A percentile compares a stretch with the other conserved stretches of the same genome.
Evolutionary conservation across 345 rosid genomes (phyloP).

Genomic region (Abelmoschus esculentus): DNA sequence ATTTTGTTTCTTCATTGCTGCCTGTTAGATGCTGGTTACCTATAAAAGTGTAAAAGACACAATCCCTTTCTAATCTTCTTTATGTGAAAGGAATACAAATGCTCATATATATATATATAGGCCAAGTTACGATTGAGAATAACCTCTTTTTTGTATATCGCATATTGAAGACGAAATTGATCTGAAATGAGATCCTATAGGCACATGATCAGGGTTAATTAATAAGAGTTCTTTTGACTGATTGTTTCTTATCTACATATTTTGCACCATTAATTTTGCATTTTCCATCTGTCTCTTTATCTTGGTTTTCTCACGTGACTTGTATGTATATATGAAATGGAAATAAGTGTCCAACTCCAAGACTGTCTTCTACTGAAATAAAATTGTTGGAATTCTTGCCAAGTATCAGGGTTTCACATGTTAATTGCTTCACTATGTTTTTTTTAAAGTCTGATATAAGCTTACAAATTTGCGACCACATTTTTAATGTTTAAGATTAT

Average conservation of each 20-base stretch:
- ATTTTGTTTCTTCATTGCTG: neutral
- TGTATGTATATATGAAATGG: slow-evolving; percentile 15
- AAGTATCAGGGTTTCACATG: neutral
- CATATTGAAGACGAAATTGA: neutral
- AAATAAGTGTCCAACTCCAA: slow-evolving; percentile 17
- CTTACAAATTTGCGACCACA: neutral
- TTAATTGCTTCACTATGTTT: neutral
- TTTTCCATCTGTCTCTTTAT: neutral
- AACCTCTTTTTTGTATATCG: neutral
- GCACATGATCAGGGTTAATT: neutral
- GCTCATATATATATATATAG: too few species aligned
- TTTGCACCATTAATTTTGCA: neutral
- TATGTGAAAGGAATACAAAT: neutral
- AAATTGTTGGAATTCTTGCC: neutral
- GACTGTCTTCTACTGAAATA: neutral
- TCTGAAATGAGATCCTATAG: neutral
- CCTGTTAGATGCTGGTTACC: neutral
- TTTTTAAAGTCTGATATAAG: neutral
- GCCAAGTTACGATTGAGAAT: neutral
- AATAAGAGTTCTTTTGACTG: neutral
- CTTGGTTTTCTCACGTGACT: slow-evolving; percentile 11
- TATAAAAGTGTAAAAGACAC: neutral
- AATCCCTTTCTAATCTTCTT: neutral
- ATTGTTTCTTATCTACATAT: neutral
- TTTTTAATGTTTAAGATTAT: slow-evolving; percentile 3